Percentiles rank a stretch among this genome's conserved stretches.
Conservation (phyloP, 306 rosid species). For the Medicago ruthenica region DNA sequence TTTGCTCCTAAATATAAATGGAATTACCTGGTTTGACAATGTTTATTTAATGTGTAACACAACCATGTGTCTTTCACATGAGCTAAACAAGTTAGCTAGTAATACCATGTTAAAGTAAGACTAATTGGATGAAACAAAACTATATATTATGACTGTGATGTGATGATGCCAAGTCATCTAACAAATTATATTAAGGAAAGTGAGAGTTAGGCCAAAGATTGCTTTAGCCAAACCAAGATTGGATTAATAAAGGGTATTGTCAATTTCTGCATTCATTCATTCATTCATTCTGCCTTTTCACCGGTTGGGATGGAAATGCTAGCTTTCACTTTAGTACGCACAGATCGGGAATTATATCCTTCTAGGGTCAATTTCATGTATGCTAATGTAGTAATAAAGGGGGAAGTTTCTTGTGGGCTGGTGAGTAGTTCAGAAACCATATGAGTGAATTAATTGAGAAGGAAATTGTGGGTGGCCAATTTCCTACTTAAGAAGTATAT, state of each 20-base stretch:
- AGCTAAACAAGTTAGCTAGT: background rate
- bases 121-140: background rate
- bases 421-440: slow-evolving; percentile 36
- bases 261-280: slow-evolving; percentile 14
- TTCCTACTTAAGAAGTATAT: slow-evolving; percentile 12
- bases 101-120: background rate
- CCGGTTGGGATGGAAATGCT: background rate
- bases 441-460: slow-evolving; percentile 40
- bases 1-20: background rate
- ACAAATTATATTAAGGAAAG: background rate
- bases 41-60: background rate
- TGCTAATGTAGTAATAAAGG: background rate
- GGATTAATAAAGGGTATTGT: slow-evolving; percentile 3
- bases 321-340: background rate
- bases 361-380: slow-evolving; percentile 36
- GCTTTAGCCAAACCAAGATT: slow-evolving; percentile 15
- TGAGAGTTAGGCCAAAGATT: slow-evolving; percentile 3
- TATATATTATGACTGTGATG: background rate
- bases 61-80: background rate
- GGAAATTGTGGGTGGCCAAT: slow-evolving; percentile 31
- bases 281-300: background rate
- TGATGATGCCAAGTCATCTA: background rate
- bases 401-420: background rate
- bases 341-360: slow-evolving; percentile 2
- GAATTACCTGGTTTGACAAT: too few relatives aligned